These are phyloP conservation scores for Areca catechu DNA, from an alignment of 176 grass and related monocot species.

Conservation along the genomic window DNA sequence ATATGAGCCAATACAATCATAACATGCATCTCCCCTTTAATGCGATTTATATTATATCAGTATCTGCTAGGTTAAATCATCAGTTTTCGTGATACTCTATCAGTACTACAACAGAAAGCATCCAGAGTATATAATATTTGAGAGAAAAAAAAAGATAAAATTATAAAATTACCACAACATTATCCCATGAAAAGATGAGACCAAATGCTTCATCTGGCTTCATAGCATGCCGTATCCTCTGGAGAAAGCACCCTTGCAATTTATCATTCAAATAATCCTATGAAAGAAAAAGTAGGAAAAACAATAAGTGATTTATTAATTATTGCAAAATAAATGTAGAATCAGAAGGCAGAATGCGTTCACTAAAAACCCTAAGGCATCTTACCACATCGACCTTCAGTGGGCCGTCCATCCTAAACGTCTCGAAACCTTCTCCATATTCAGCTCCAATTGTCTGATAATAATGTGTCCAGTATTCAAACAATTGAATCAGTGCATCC, in stretches of 20 bases:
- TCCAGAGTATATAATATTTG: no score
- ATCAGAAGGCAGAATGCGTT: no score
- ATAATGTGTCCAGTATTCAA: not conserved
- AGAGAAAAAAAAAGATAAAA: not conserved
- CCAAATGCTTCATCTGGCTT: slow-evolving; percentile 99
- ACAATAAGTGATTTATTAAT: no score
- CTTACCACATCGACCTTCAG: slow-evolving; percentile 96
- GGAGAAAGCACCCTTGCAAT: slow-evolving; percentile 91
- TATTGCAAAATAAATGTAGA: no score
- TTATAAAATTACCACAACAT: slow-evolving; percentile 63
- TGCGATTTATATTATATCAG: no score
- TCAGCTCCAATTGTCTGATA: slow-evolving; percentile 80
- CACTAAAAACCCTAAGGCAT: no score
- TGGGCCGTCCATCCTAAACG: slow-evolving; percentile 88
- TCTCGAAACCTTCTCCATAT: slow-evolving; percentile 97
- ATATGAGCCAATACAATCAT: no score
- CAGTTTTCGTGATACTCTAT: no score
- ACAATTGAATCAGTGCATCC: no score
- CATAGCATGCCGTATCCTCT: slow-evolving; percentile 97
- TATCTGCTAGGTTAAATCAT: no score
- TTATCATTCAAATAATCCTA: slow-evolving; percentile 94
- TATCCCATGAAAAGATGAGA: slow-evolving; percentile 96
- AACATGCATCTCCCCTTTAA: no score
- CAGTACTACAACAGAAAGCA: no score
- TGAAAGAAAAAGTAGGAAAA: slow-evolving; percentile 9